Evolutionary conservation across 345 rosid genomes (phyloP), one percentile per base, ranked within the genome.

Genomic region (Acer saccharum): DNA sequence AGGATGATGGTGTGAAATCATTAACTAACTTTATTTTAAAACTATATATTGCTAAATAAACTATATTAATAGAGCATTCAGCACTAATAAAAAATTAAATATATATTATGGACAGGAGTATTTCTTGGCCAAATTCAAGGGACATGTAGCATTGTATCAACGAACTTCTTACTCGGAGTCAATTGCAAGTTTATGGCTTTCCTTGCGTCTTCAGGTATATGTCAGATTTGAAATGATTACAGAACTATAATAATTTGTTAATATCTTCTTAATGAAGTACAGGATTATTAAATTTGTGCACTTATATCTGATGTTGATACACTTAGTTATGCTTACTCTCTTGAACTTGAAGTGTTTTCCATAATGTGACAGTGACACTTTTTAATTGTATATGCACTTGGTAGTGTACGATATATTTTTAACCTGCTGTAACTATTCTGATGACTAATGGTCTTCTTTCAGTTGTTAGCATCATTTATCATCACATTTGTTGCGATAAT

Each of bases 191-290:
- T 89, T 95, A 84, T 95, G 98, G 99, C 98, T 95, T 84, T 92
- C 99, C 73, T 79, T 95, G 80, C 99, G 93, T 79, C 99, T 95
- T 78, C 98, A 95, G 98, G 99, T 93, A 89, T 70, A 58, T 76
- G 5, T 17, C 18, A 16, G 41, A 72, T 57, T 23, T 44, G 10
- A 27, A 21, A 55, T 71, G n/a, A 20, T 63, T 74, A 25, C 23
- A 7, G 48, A 27, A 29, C 35, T 69, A 7, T 14, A 25, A 48
- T 44, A 14, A 48, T 35, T 10, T 23, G 41, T 29, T 55, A 17
- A 35, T 32, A 14, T 64, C 9, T 27, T 14, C 2, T 21, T 23
- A 21, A 20, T 60, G 7, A 60, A 21, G 23, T 60, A n/a, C 23
- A 12, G 14, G 29, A 25, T 61, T 10, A 0, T 65, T 58, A 44